Conservation (phyloP, 2,329 filamentous ascomycete species). For the Talaromyces sp. region DNA sequence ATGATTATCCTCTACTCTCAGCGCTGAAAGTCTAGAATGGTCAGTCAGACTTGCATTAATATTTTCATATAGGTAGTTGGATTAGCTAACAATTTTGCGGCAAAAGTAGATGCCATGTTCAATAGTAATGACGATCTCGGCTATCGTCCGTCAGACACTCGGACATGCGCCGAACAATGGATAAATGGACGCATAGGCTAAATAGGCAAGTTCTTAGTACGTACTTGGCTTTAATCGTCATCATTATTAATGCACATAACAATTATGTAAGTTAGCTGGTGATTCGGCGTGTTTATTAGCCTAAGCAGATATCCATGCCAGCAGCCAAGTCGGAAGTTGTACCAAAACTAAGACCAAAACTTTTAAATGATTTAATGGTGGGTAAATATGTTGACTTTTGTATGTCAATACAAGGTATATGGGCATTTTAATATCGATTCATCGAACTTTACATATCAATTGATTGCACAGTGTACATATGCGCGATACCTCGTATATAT, state of each 20-base stretch:
- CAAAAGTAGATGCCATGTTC: background rate
- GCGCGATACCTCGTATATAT: no score
- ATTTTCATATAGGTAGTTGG: background rate
- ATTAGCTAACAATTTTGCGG: background rate
- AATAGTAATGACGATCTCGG: background rate
- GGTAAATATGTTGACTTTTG: no score
- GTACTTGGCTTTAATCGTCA: background rate
- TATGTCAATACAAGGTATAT: no score
- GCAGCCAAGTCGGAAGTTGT: background rate
- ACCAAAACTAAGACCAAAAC: no score
- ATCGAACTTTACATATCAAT: no score
- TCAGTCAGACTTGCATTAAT: background rate
- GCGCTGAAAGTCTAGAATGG: background rate
- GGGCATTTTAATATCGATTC: no score
- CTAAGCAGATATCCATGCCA: background rate
- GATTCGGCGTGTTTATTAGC: background rate
- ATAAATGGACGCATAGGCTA: background rate
- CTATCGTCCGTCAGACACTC: background rate
- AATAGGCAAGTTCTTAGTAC: background rate
- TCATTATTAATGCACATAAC: background rate
- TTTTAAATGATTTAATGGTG: no score
- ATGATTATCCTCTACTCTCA: no score
- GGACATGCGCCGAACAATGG: background rate
- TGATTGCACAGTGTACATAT: no score
- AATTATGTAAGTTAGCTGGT: background rate